A percentile compares a stretch with the other conserved stretches of the same genome.
Evolutionary conservation across 768 basidiomycete genomes (phyloP).

Genomic region (Leucocoprinus sp.): DNA sequence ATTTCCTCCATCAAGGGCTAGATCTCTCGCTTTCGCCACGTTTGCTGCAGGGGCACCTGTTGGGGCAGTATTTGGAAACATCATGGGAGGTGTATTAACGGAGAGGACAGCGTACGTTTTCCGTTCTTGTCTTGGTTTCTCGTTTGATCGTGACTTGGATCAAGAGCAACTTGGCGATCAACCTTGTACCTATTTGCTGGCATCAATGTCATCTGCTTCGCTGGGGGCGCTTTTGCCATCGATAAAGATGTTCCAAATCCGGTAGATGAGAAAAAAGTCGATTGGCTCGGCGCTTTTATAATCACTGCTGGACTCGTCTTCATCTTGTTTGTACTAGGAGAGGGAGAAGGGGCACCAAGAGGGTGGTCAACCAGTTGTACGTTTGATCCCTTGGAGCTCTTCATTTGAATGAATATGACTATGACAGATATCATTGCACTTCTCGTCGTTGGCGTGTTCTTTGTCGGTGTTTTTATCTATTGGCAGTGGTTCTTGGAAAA

Average conservation of each 20-base stretch:
- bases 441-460: conserved; percentile 50
- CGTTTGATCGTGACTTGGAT: too few species aligned
- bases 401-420: background rate
- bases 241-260: conserved; percentile 44
- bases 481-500: conserved; percentile 63
- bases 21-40: conserved; percentile 73
- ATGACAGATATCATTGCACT: conserved; percentile 59
- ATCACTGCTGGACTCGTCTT: conserved; percentile 60
- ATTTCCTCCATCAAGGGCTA: conserved; percentile 58
- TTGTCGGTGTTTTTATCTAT: conserved; percentile 46
- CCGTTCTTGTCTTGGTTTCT: background rate
- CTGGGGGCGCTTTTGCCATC: conserved; percentile 49
- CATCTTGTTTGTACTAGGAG: conserved; percentile 65
- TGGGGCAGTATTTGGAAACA: conserved; percentile 63
- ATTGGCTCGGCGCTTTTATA: conserved; percentile 70
- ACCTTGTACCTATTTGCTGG: conserved; percentile 50
- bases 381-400: conserved; percentile 1
- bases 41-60: conserved; percentile 83
- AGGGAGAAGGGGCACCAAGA: conserved; percentile 50
- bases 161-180: conserved; percentile 57
- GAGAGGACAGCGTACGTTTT: conserved; percentile 35
- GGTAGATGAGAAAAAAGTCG: conserved; percentile 42
- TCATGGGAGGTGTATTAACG: conserved; percentile 66
- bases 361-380: conserved; percentile 48
- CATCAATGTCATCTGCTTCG: conserved; percentile 41